Conservation (phyloP, 2,329 filamentous ascomycete species). For the Neonectria punicea region DNA sequence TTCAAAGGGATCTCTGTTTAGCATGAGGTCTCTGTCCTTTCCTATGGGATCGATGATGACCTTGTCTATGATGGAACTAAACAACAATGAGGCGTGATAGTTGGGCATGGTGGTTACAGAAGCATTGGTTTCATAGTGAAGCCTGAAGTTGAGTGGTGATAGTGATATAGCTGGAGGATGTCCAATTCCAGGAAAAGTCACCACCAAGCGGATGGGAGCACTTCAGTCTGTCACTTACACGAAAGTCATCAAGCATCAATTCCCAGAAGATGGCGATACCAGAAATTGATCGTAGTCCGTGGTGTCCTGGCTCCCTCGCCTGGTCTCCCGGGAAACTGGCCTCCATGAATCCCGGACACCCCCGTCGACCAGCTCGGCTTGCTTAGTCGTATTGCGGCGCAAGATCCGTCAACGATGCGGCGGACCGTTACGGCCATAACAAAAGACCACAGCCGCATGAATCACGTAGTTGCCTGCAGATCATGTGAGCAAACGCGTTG, state of each 20-base stretch:
- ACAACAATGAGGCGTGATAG: neutral
- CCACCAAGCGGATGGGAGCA: neutral
- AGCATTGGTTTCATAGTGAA: neutral
- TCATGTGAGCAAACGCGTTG: slow-evolving; percentile 13
- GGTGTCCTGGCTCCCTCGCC: neutral
- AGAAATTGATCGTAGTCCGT: no score
- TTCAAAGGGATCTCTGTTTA: slow-evolving; percentile 17
- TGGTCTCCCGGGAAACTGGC: neutral
- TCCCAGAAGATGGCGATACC: neutral
- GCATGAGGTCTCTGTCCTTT: slow-evolving; percentile 1
- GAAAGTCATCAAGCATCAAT: neutral
- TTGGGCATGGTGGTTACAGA: neutral
- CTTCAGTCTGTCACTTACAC: no score
- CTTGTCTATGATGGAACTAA: slow-evolving; percentile 3
- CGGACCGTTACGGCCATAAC: slow-evolving; percentile 18
- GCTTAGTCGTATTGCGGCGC: neutral
- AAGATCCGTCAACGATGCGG: slow-evolving; percentile 11
- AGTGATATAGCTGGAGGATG: neutral
- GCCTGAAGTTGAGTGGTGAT: neutral
- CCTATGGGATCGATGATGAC: slow-evolving; percentile 4
- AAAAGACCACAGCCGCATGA: slow-evolving; percentile 3
- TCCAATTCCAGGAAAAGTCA: neutral
- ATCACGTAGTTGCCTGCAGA: slow-evolving; percentile 2
- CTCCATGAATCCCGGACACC: neutral
- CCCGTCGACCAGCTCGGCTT: neutral